phyloP scores from a whole-genome alignment of 164 flowering plant species.

The Cinnamomum chago region DNA sequence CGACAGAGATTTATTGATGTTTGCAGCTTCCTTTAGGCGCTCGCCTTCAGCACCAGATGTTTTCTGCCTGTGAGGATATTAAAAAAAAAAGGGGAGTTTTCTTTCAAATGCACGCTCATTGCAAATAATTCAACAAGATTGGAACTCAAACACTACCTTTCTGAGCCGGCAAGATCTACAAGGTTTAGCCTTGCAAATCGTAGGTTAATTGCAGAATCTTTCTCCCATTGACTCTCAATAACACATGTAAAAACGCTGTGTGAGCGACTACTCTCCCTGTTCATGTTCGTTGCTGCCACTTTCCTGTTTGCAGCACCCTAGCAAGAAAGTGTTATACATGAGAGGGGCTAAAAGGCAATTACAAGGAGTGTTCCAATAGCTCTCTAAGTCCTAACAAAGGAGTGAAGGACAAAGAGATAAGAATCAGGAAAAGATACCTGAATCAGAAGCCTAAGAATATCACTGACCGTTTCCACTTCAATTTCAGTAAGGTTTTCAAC shows the following conservation, averaged over 20 bases:
- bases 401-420: neutral
- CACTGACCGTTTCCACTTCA: conserved; percentile 81
- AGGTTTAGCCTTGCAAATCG: conserved; percentile 91
- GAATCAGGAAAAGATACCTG: conserved; percentile 43
- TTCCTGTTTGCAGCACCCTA: conserved; percentile 95
- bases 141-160: conserved; percentile 48
- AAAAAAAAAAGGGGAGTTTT: no score
- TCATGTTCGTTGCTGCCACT: conserved; percentile 98
- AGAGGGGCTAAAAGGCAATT: neutral
- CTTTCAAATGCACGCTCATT: conserved; percentile 1
- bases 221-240: conserved; percentile 95
- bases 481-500: conserved; percentile 93
- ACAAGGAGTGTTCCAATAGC: neutral
- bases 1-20: conserved; percentile 88
- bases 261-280: conserved; percentile 98
- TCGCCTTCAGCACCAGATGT: conserved; percentile 99
- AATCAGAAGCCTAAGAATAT: conserved; percentile 67
- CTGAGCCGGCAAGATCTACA: conserved; percentile 99
- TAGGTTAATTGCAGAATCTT: conserved; percentile 72
- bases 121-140: neutral
- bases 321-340: conserved; percentile 6
- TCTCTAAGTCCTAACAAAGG: neutral
- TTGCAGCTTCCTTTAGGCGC: conserved; percentile 96
- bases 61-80: conserved; percentile 68
- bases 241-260: conserved; percentile 98